Percentiles rank a stretch among this genome's conserved stretches.
Conservation (phyloP, 2,329 filamentous ascomycete genomes). For the Cordyceps fumosorosea region DNA sequence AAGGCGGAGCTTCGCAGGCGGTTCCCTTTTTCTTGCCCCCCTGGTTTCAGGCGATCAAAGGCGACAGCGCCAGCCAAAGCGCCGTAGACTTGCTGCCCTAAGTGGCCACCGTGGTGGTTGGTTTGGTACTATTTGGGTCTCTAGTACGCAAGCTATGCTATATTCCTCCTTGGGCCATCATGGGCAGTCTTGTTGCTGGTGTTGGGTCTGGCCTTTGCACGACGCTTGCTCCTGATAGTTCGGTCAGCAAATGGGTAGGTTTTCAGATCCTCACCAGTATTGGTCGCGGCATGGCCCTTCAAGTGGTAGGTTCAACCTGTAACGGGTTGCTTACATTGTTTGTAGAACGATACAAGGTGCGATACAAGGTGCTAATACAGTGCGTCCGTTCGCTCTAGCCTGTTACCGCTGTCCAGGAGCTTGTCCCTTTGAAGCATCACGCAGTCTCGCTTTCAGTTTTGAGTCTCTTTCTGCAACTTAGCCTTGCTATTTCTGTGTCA, state of each 20-base stretch:
- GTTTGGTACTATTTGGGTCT: neutral
- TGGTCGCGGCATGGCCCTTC: slow-evolving; percentile 5
- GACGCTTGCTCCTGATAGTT: neutral
- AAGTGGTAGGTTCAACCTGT: neutral
- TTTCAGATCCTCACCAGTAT: slow-evolving; percentile 6
- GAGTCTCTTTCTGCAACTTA: slow-evolving; percentile 8
- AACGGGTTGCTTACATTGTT: too few relatives aligned
- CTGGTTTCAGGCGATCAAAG: slow-evolving; percentile 9
- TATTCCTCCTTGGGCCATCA: slow-evolving; percentile 6
- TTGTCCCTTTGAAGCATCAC: neutral
- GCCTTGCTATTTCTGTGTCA: slow-evolving; percentile 2
- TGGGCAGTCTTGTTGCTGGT: neutral
- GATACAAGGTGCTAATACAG: too few relatives aligned
- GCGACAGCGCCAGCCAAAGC: neutral
- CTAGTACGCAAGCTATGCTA: neutral
- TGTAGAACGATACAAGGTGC: too few relatives aligned
- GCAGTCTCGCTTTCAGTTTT: neutral
- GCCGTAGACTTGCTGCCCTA: slow-evolving; percentile 9
- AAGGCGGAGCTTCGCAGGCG: slow-evolving; percentile 9
- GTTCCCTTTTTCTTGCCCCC: slow-evolving; percentile 6
- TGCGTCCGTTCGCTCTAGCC: neutral
- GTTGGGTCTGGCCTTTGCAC: neutral
- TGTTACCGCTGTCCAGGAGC: slow-evolving; percentile 11
- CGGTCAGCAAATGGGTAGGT: slow-evolving; percentile 2
- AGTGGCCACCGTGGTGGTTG: neutral